Percentiles rank a stretch among this genome's conserved stretches.
Evolutionary conservation across 1,139 yeast species (phyloP).

Genomic region (Debaryomyces subglobosus): DNA sequence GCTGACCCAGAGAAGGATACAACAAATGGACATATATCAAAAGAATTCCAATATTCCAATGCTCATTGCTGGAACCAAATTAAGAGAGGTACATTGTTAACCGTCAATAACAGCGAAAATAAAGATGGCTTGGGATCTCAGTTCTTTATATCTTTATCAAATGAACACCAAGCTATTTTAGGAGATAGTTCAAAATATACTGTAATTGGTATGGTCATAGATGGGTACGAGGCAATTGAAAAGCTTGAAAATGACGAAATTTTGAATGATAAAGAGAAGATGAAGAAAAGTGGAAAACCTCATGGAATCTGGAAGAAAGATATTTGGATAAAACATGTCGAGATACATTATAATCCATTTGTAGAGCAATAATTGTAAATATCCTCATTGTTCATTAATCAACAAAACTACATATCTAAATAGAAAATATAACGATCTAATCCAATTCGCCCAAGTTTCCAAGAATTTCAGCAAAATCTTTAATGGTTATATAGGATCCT

Average conservation of each 20-base stretch:
- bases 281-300: constrained; percentile 24
- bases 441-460: constrained; percentile 46
- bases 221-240: constrained; percentile 22
- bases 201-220: constrained; percentile 23
- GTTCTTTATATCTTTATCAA: constrained; percentile 24
- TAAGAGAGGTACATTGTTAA: constrained; percentile 21
- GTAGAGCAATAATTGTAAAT: constrained; percentile 6
- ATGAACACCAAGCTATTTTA: constrained; percentile 15
- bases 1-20: constrained; percentile 11
- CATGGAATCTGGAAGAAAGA: constrained; percentile 24
- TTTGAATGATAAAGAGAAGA: constrained; percentile 12
- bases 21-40: not conserved
- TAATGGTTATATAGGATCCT: constrained; percentile 37
- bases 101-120: constrained; percentile 17
- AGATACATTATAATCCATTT: constrained; percentile 24
- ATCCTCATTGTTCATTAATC: not conserved
- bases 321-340: constrained; percentile 22
- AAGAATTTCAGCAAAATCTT: constrained; percentile 48
- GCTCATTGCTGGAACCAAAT: constrained; percentile 1
- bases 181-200: constrained; percentile 17
- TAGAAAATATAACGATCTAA: not conserved
- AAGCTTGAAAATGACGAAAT: constrained; percentile 17
- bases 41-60: constrained; percentile 1
- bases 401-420: not conserved
- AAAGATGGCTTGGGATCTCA: constrained; percentile 23